Evolutionary conservation across 805 yeast genomes (phyloP).

Genomic region (Jamesozyma jinghongensis): DNA sequence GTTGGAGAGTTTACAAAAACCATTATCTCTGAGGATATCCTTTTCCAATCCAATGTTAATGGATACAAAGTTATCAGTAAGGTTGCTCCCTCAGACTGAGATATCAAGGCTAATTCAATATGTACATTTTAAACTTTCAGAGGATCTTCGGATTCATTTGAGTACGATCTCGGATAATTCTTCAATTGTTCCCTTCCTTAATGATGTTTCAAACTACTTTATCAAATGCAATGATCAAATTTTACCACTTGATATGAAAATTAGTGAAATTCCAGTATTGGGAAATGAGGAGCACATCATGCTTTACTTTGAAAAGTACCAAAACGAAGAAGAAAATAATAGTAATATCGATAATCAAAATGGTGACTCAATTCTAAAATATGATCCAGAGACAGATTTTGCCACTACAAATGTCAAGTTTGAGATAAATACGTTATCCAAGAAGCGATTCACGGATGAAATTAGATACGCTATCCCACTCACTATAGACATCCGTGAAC

Average conservation of each 20-base stretch:
- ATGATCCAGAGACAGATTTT: conserved; percentile 13
- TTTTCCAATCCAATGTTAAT: conserved; percentile 12
- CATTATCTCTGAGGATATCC: conserved; percentile 16
- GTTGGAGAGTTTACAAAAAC: too few species aligned
- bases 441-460: conserved; percentile 7
- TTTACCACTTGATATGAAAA: not conserved
- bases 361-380: conserved; percentile 4
- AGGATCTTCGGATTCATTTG: too few species aligned
- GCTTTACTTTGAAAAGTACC: not conserved
- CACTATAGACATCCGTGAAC: conserved; percentile 11
- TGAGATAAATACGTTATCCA: conserved; percentile 19
- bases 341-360: conserved; percentile 1
- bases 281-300: not conserved
- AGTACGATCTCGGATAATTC: not conserved
- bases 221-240: not conserved
- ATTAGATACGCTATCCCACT: conserved; percentile 5
- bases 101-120: conserved; percentile 23
- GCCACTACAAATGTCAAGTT: conserved; percentile 11
- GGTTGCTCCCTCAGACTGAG: conserved; percentile 20
- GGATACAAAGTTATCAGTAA: conserved; percentile 12
- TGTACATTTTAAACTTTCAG: conserved; percentile 11
- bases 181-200: not conserved
- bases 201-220: conserved; percentile 1
- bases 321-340: conserved; percentile 1
- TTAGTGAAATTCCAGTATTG: not conserved